These are phyloP conservation scores for Hibiscus syriacus DNA, from an alignment of 345 rosid species.

Conservation along the genomic window DNA sequence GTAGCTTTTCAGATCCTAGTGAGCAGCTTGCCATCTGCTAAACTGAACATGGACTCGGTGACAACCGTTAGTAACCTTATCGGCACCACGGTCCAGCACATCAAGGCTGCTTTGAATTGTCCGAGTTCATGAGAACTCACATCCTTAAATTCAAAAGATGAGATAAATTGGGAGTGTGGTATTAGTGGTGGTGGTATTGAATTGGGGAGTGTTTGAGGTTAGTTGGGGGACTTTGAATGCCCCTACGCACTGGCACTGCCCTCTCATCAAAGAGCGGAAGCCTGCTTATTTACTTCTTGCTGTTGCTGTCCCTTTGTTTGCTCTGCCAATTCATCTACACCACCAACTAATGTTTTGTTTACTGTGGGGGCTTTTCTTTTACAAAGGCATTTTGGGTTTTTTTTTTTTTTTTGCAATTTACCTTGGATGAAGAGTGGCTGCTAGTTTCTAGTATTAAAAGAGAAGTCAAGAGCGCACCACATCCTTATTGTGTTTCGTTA, in stretches of 20 bases:
- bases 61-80: constrained; percentile 83
- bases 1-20: constrained; percentile 94
- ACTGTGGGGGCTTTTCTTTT: background rate
- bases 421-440: constrained; percentile 11
- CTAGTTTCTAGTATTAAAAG: constrained; percentile 1
- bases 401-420: constrained; percentile 13
- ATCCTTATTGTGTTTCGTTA: constrained; percentile 18
- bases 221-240: constrained; percentile 49
- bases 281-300: constrained; percentile 29
- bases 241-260: constrained; percentile 11
- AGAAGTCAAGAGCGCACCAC: constrained; percentile 99
- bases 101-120: constrained; percentile 83
- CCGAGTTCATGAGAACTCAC: constrained; percentile 36
- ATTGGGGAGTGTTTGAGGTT: constrained; percentile 25
- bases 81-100: constrained; percentile 82
- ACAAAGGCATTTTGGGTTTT: constrained; percentile 11
- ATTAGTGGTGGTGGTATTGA: constrained; percentile 30
- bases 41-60: constrained; percentile 90
- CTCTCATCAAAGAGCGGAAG: constrained; percentile 31
- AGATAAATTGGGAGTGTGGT: constrained; percentile 27
- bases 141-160: constrained; percentile 30
- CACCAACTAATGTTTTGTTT: constrained; percentile 14
- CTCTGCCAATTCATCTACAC: constrained; percentile 28
- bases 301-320: constrained; percentile 16
- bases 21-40: constrained; percentile 79